Evolutionary conservation across 2,329 filamentous ascomycete genomes (phyloP), one percentile per base, ranked within the genome.

Genomic region (Ampelomyces quisqualis): DNA sequence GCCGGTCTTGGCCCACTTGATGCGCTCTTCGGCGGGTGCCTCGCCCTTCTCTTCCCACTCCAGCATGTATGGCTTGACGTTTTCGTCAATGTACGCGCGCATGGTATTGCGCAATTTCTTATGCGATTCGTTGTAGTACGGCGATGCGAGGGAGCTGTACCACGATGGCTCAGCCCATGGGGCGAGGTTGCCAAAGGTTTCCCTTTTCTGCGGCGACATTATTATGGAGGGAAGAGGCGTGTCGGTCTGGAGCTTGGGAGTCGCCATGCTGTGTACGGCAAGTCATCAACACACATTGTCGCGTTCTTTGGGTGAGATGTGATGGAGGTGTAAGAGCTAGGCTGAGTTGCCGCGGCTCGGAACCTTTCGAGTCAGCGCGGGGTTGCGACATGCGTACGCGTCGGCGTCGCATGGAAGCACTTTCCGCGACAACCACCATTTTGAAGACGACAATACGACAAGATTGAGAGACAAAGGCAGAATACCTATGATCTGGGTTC

Each of bases 71-170:
- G 81, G 81, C 2, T 77, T 67, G 30, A 86, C 71, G 24, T 81
- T 67, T 2, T 73, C 70, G 43, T 85, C 76, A 33, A 85, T 70
- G 46, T 85, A 85, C 17, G 72, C 57, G 26, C 83, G 77, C 0
- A 85, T 68, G 4, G 70, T 72, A 24, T 77, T 71, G 36, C 80
- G 79, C 2, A 86, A 71, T n/a, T 65, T 68, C 21, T 76, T 74
- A 58, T 86, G 84, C 2, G 77, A 77, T 10, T 76, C 72, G 19
- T 75, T 82, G 70, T 86, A 86, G 67, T 85, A 84, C 0, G 81
- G 79, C 34, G 76, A 77, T 7, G 71, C 68, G 41, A 79, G 72
- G 19, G 70, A 67, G 46, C 69, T 67, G 48, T 65, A 70, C 70
- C 71, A 74, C n/a, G 71, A 65, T 5, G 73, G 73, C 42, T 75